phyloP scores from a whole-genome alignment of 1,139 yeast species.

The Zygosaccharomyces sapae region DNA sequence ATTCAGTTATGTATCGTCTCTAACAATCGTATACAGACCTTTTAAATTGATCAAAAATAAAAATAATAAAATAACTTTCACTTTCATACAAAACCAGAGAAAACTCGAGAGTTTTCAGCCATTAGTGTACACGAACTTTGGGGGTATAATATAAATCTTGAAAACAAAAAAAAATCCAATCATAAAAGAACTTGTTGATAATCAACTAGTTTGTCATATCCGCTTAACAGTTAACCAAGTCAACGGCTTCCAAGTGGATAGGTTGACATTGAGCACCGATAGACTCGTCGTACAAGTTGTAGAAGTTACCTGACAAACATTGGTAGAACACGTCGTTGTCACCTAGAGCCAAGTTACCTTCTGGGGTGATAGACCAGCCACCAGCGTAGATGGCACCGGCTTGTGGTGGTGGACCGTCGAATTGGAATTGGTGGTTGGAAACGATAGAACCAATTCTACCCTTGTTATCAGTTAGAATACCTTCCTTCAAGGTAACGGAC shows the following conservation, averaged over 20 bases:
- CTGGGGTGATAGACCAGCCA: constrained; percentile 69
- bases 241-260: constrained; percentile 62
- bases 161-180: neutral
- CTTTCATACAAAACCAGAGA: constrained; percentile 1
- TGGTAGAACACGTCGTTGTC: constrained; percentile 63
- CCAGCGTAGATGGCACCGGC: constrained; percentile 84
- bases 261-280: constrained; percentile 64
- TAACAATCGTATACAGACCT: constrained; percentile 4
- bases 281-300: constrained; percentile 73
- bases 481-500: constrained; percentile 50
- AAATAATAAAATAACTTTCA: constrained; percentile 2
- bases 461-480: constrained; percentile 55
- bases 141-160: constrained; percentile 2
- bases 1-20: constrained; percentile 6
- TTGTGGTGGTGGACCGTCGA: constrained; percentile 89
- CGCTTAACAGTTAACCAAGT: constrained; percentile 56
- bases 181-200: neutral
- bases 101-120: neutral
- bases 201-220: neutral
- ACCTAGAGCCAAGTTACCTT: constrained; percentile 71
- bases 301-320: constrained; percentile 76
- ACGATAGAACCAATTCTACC: constrained; percentile 83
- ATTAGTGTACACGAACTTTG: constrained; percentile 4
- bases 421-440: constrained; percentile 85
- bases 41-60: neutral